These are phyloP conservation scores for Yamadazyma blattariae DNA, from an alignment of 1,139 yeast genomes.

Conservation along the genomic window DNA sequence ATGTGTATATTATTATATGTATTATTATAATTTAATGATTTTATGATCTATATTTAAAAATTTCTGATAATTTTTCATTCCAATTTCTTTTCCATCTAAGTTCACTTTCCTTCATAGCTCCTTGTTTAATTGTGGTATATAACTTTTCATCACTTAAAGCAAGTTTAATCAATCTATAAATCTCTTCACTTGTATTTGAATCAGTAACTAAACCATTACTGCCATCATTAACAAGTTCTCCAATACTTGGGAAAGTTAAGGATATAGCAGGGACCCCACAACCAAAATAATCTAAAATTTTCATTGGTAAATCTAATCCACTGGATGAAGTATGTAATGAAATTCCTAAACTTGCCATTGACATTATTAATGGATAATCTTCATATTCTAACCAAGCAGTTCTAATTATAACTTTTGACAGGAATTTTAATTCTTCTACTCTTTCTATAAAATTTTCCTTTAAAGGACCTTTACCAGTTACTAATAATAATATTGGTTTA, in stretches of 20 bases:
- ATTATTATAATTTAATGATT: no score
- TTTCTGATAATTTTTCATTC: constrained; percentile 31
- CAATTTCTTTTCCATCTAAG: constrained; percentile 79
- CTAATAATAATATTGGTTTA: constrained; percentile 57
- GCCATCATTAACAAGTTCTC: constrained; percentile 52
- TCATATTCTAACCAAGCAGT: constrained; percentile 77
- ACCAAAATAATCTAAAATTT: constrained; percentile 93
- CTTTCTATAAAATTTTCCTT: constrained; percentile 45
- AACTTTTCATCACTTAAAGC: constrained; percentile 41
- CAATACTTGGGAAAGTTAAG: constrained; percentile 68
- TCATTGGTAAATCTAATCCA: constrained; percentile 96
- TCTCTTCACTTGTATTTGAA: constrained; percentile 26
- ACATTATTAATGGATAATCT: constrained; percentile 76
- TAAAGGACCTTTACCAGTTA: constrained; percentile 96
- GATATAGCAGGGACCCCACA: constrained; percentile 92
- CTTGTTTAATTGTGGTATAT: constrained; percentile 45
- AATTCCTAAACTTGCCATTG: constrained; percentile 81
- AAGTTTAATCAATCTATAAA: constrained; percentile 47
- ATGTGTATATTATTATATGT: no score
- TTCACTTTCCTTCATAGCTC: constrained; percentile 69
- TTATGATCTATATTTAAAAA: constrained; percentile 12
- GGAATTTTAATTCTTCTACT: constrained; percentile 42
- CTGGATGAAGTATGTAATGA: constrained; percentile 90
- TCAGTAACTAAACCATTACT: constrained; percentile 40
- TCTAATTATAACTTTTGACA: constrained; percentile 49